Conservation (phyloP, 257 asterid genomes). For the Petunia axillaris region DNA sequence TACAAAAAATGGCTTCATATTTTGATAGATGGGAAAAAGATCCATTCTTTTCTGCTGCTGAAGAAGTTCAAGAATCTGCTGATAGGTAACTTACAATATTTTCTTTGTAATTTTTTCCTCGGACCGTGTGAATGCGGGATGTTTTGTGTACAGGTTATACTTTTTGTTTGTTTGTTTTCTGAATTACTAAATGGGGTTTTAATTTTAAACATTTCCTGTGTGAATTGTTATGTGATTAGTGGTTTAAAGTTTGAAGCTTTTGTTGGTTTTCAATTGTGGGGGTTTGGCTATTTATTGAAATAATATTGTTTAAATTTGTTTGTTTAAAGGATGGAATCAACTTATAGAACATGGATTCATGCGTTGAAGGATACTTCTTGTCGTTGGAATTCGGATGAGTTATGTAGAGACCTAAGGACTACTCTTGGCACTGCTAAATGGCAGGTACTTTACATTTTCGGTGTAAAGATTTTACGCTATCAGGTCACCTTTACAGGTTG, state of each 20-base stretch:
- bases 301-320: not conserved
- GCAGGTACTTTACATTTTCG: constrained; percentile 55
- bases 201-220: not conserved
- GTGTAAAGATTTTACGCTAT: no score
- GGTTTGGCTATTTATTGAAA: not conserved
- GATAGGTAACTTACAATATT: constrained; percentile 56
- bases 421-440: constrained; percentile 92
- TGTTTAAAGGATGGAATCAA: constrained; percentile 82
- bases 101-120: not conserved
- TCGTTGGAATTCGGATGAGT: constrained; percentile 70
- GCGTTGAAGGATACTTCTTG: constrained; percentile 64
- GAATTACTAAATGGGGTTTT: not conserved
- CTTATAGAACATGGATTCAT: constrained; percentile 89
- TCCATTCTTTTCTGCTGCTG: constrained; percentile 93
- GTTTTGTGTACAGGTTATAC: no score
- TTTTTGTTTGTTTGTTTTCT: no score
- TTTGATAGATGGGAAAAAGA: constrained; percentile 96
- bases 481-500: no score
- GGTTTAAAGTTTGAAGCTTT: not conserved
- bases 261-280: constrained; percentile 2
- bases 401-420: constrained; percentile 76
- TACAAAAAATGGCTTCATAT: constrained; percentile 56
- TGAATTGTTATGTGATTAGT: not conserved
- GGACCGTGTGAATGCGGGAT: no score
- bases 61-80: constrained; percentile 94